Evolutionary conservation across 345 rosid species (phyloP), one percentile per base, ranked within the genome.

Genomic region (Eutrema yunnanense): DNA sequence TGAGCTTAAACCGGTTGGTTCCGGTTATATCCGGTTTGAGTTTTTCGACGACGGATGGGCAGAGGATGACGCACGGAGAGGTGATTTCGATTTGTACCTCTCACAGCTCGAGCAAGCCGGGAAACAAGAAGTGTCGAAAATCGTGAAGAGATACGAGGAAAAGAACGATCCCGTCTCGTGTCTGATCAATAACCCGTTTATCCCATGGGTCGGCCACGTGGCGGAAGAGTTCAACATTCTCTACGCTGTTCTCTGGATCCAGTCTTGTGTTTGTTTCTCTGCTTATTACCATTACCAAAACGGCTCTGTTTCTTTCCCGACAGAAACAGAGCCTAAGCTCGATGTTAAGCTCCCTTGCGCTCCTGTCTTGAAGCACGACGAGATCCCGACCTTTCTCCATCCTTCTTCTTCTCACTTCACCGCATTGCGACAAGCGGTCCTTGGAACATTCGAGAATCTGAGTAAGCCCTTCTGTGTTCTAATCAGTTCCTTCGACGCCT

Each of bases 191-290:
- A 89, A 89, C 71, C 86, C 96, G 1, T 89, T 89, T 64, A 74
- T 86, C 27, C 94, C 97, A 5, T 92, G 96, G 96, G 92, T 82
- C 9, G 72, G 90, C 0, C 86, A 87, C 53, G 87, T 92, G 3
- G 97, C 92, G 0, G 84, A 68, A 57, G 69, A 67, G 41, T 80
- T 89, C 0, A 84, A 84, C 51, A 63, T 92, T 38, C 92, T 89
- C 29, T 89, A 81, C 7, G 94, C 96, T 0, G 71, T 89, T 82
- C 90, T 92, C 3, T 92, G 94, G 98, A 86, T 89, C 5, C 90
- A 92, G 69, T 89, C 98, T 3, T 88, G 89, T 14, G 94, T 85
- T 4, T 84, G 83, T 74, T 86, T 89, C 34, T 65, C 89, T 0
- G 74, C 85, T 19, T 92, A 88, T 71, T 92, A 88, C 46, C 83